Conservation (phyloP, 345 rosid species). For the Gossypium stocksii region DNA sequence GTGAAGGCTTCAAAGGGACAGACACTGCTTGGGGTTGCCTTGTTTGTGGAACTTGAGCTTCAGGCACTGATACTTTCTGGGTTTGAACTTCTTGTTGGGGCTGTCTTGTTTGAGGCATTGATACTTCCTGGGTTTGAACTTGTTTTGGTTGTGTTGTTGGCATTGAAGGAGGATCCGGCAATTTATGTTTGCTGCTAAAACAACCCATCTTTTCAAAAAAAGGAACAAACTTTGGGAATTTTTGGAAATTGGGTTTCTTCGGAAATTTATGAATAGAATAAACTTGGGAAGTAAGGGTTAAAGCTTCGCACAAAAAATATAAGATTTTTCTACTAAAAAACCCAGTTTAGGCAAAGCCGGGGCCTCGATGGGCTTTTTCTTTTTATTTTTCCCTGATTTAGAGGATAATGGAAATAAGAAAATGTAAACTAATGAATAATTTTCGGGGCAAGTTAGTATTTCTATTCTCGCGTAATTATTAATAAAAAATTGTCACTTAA, state of each 20-base stretch:
- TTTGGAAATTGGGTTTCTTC: background rate
- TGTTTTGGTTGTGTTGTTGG: background rate
- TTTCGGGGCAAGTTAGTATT: too few relatives aligned
- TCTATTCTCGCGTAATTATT: fast-evolving
- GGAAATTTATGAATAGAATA: background rate
- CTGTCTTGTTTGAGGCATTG: background rate
- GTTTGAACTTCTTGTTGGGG: background rate
- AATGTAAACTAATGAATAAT: too few relatives aligned
- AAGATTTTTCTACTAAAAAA: too few relatives aligned
- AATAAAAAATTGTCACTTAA: too few relatives aligned
- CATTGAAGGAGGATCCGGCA: constrained; percentile 4
- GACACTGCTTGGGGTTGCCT: background rate
- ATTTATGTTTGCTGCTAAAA: background rate
- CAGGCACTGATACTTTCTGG: background rate
- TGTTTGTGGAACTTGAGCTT: background rate
- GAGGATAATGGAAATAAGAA: background rate
- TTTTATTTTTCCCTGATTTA: background rate
- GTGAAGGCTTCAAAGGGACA: constrained; percentile 5
- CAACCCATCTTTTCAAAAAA: constrained; percentile 7
- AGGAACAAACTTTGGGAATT: background rate
- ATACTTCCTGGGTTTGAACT: background rate
- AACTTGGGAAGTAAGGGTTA: background rate
- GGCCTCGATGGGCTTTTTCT: background rate
- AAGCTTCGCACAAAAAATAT: background rate
- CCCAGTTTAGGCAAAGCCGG: background rate